A percentile compares a stretch with the other conserved stretches of the same genome.
Conservation (phyloP, 805 yeast genomes). For the Schwanniomyces yamadae region DNA sequence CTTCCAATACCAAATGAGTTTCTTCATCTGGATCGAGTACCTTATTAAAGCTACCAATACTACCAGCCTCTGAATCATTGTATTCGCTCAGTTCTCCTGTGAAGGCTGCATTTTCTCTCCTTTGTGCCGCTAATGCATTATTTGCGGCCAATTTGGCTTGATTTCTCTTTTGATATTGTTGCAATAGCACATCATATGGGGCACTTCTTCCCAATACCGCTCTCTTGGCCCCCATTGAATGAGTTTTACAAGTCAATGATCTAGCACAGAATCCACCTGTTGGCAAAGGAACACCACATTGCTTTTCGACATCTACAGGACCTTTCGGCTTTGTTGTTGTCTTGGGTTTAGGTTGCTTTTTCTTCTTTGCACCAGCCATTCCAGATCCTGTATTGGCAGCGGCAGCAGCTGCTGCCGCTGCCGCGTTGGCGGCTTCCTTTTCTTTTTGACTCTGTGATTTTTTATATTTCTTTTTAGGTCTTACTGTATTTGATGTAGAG, state of each 20-base stretch:
- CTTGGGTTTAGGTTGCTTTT: slow-evolving; percentile 36
- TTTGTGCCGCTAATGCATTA: slow-evolving; percentile 75
- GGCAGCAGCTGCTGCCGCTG: slow-evolving; percentile 45
- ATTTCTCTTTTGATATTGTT: slow-evolving; percentile 87
- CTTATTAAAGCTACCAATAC: slow-evolving; percentile 30
- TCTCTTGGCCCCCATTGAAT: slow-evolving; percentile 97
- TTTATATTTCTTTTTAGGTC: slow-evolving; percentile 44
- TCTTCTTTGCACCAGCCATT: slow-evolving; percentile 20
- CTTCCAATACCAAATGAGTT: slow-evolving; percentile 86
- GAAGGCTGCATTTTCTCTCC: slow-evolving; percentile 60
- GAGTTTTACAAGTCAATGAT: slow-evolving; percentile 94
- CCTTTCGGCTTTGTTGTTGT: slow-evolving; percentile 62
- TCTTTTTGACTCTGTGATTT: slow-evolving; percentile 44
- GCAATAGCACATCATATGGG: slow-evolving; percentile 83
- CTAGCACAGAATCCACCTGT: slow-evolving; percentile 96
- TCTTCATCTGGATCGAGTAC: slow-evolving; percentile 87
- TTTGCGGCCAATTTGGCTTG: slow-evolving; percentile 87
- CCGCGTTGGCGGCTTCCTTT: slow-evolving; percentile 47
- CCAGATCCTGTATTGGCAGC: slow-evolving; percentile 18
- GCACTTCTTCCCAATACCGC: slow-evolving; percentile 93
- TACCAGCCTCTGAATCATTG: slow-evolving; percentile 28
- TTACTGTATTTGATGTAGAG: slow-evolving; percentile 15
- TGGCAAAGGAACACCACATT: slow-evolving; percentile 93
- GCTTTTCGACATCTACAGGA: slow-evolving; percentile 88
- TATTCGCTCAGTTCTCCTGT: slow-evolving; percentile 24